phyloP scores from a whole-genome alignment of 305 asterid genomes.

The Plantago coronopus region DNA sequence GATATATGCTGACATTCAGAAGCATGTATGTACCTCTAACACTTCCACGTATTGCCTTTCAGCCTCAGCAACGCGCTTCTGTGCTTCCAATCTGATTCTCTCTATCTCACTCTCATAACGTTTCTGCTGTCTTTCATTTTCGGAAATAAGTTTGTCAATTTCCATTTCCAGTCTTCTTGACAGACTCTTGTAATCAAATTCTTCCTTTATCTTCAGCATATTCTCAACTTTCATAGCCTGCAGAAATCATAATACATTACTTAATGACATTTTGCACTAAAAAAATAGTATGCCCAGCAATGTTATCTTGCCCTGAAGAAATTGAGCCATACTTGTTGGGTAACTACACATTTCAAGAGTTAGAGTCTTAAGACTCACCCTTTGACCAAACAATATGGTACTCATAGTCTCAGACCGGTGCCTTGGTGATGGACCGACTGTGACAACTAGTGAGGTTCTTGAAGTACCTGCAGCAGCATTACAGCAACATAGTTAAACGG shows the following conservation, averaged over 20 bases:
- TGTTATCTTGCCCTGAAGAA: neutral
- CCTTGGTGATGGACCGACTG: slow-evolving; percentile 88
- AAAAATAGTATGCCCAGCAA: neutral
- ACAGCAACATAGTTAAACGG: slow-evolving; percentile 16
- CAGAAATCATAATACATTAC: neutral
- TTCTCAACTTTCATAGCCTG: slow-evolving; percentile 99
- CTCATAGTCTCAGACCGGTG: slow-evolving; percentile 91
- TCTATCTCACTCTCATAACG: slow-evolving; percentile 60
- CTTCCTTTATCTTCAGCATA: slow-evolving; percentile 84
- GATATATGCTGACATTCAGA: neutral
- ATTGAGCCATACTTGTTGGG: neutral
- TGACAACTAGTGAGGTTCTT: slow-evolving; percentile 80
- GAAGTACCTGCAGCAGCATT: slow-evolving; percentile 58
- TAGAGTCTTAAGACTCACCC: slow-evolving; percentile 59
- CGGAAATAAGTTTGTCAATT: slow-evolving; percentile 69
- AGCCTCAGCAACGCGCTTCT: slow-evolving; percentile 57
- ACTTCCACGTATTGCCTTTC: slow-evolving; percentile 58
- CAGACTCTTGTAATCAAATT: slow-evolving; percentile 86
- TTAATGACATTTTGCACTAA: no score
- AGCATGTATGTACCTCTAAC: slow-evolving; percentile 51
- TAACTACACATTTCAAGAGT: neutral
- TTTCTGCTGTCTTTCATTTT: slow-evolving; percentile 84
- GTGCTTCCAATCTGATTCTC: slow-evolving; percentile 67
- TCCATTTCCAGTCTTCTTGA: slow-evolving; percentile 76
- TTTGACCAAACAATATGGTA: slow-evolving; percentile 88